Evolutionary conservation across 306 rosid species (phyloP).

Genomic region (Gillenia trifoliata): DNA sequence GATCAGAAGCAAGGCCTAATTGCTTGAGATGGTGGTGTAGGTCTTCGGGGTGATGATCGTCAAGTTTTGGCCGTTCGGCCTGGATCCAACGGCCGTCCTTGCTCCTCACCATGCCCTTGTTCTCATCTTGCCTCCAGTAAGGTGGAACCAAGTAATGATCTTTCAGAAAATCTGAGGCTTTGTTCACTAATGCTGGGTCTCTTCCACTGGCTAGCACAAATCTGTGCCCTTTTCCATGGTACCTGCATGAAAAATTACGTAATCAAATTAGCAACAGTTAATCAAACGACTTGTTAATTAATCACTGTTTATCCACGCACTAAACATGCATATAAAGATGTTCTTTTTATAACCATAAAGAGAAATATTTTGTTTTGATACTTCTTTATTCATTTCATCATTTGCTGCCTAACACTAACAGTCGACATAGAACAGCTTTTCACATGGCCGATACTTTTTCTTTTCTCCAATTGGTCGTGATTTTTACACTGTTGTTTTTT

Average conservation of each 20-base stretch:
- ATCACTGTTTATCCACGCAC: not conserved
- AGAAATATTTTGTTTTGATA: too few species aligned
- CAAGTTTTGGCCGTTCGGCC: slow-evolving; percentile 60
- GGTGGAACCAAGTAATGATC: slow-evolving; percentile 88
- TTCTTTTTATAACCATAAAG: too few species aligned
- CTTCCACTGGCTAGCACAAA: slow-evolving; percentile 73
- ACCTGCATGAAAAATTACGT: slow-evolving; percentile 31
- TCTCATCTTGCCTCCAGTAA: slow-evolving; percentile 71
- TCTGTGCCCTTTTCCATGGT: slow-evolving; percentile 70
- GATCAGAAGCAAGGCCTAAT: slow-evolving; percentile 4
- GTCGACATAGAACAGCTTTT: too few species aligned
- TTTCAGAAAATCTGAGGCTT: slow-evolving; percentile 65
- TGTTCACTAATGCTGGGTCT: slow-evolving; percentile 84
- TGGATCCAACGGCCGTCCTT: slow-evolving; percentile 80
- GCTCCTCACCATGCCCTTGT: slow-evolving; percentile 70
- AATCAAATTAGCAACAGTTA: not conserved
- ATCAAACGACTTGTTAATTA: not conserved
- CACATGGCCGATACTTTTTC: too few species aligned
- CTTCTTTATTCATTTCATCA: too few species aligned
- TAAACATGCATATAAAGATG: not conserved
- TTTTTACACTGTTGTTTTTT: too few species aligned
- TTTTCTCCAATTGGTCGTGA: too few species aligned
- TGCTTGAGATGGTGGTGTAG: slow-evolving; percentile 45
- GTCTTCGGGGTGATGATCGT: slow-evolving; percentile 51
- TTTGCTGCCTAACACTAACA: too few species aligned